Conservation (phyloP, 108 stramenopile genomes). For the Pseudonitzschia pungens region DNA sequence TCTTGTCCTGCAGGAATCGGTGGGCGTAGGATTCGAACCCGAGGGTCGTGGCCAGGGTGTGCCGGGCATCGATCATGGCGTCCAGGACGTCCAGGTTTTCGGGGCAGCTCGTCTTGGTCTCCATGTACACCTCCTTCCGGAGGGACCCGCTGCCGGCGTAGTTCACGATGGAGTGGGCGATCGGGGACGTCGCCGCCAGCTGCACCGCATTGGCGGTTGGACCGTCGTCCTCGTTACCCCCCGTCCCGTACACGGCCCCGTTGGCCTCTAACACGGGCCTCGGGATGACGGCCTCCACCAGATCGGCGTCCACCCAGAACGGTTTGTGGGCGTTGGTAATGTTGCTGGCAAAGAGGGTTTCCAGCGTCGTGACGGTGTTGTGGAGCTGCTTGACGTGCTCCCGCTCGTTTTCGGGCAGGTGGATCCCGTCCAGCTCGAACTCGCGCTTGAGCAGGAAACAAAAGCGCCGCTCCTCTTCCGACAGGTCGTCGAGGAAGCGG, state of each 20-base stretch:
- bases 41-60: slow-evolving; percentile 56
- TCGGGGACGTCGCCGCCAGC: slow-evolving; percentile 47
- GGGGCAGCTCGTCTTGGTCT: slow-evolving; percentile 62
- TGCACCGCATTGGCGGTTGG: slow-evolving; percentile 5
- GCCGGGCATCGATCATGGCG: slow-evolving; percentile 59
- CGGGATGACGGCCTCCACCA: slow-evolving; percentile 62
- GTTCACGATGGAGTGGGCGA: slow-evolving; percentile 66
- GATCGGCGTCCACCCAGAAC: slow-evolving; percentile 42
- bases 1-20: slow-evolving; percentile 74
- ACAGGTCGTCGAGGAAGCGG: slow-evolving; percentile 25
- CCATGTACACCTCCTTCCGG: slow-evolving; percentile 70
- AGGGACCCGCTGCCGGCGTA: slow-evolving; percentile 58
- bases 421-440: slow-evolving; percentile 94
- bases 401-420: slow-evolving; percentile 70
- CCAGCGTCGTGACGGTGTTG: slow-evolving; percentile 64
- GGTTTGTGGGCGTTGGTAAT: slow-evolving; percentile 62
- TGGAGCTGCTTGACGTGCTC: slow-evolving; percentile 69
- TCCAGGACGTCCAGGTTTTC: slow-evolving; percentile 82
- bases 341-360: slow-evolving; percentile 69
- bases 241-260: slow-evolving; percentile 33
- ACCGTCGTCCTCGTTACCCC: slow-evolving; percentile 1
- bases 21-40: slow-evolving; percentile 79
- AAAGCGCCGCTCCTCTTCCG: slow-evolving; percentile 80
- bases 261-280: slow-evolving; percentile 44
- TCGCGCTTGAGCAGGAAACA: slow-evolving; percentile 68